A percentile compares a stretch with the other conserved stretches of the same genome.
Evolutionary conservation across 1,284 basidiomycete species (phyloP).

Genomic region (Xanthoconium separans): DNA sequence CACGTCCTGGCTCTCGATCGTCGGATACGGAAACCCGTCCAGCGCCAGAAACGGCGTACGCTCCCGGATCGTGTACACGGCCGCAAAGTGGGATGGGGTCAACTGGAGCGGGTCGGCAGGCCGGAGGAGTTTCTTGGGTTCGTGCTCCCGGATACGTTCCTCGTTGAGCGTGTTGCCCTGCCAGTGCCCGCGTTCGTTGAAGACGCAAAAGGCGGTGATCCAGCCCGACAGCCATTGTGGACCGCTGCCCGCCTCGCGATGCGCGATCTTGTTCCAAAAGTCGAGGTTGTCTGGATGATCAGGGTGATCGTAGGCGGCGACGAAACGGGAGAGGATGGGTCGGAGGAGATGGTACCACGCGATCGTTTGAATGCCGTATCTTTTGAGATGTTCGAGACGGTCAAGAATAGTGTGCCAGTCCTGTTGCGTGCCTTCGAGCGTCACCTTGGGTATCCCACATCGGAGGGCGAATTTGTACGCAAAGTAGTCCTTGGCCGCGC

Average conservation of each 20-base stretch:
- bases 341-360: conserved; percentile 40
- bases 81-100: conserved; percentile 28
- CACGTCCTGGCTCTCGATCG: conserved; percentile 31
- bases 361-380: conserved; percentile 37
- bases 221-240: conserved; percentile 35
- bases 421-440: conserved; percentile 37
- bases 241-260: conserved; percentile 28
- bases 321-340: conserved; percentile 39
- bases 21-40: conserved; percentile 38
- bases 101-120: conserved; percentile 30
- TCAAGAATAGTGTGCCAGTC: conserved; percentile 39
- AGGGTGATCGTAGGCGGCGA: conserved; percentile 36
- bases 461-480: conserved; percentile 28
- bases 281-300: conserved; percentile 28
- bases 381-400: conserved; percentile 37
- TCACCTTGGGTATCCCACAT: conserved; percentile 50
- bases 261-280: conserved; percentile 40
- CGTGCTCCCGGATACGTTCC: conserved; percentile 29
- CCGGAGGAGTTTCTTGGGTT: conserved; percentile 33
- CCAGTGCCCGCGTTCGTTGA: conserved; percentile 34
- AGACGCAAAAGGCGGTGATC: conserved; percentile 43
- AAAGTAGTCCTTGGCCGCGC: conserved; percentile 43
- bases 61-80: conserved; percentile 29
- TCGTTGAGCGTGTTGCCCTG: conserved; percentile 34
- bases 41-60: conserved; percentile 30